Conservation (phyloP, 148 eudicot species). For the Arctostaphylos glauca region DNA sequence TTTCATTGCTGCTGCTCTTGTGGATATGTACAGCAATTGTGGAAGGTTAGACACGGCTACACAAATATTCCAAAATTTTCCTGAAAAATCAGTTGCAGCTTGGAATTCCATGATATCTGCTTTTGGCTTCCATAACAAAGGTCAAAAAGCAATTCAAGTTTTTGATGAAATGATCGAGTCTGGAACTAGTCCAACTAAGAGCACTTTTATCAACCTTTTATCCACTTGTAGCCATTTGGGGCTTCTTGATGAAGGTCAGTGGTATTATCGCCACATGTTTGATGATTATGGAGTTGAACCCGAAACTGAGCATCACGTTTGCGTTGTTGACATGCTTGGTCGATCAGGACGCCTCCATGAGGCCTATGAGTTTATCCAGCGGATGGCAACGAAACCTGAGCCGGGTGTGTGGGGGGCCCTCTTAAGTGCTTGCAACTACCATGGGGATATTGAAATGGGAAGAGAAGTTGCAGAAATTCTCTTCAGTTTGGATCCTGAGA, state of each 20-base stretch:
- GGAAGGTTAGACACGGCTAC: slow-evolving; percentile 36
- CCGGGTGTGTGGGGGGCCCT: slow-evolving; percentile 51
- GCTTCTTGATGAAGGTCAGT: slow-evolving; percentile 33
- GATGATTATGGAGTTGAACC: slow-evolving; percentile 31
- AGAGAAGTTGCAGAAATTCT: slow-evolving; percentile 40
- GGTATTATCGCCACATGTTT: slow-evolving; percentile 33
- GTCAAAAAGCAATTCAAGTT: slow-evolving; percentile 29
- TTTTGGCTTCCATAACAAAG: slow-evolving; percentile 39
- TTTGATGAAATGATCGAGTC: slow-evolving; percentile 35
- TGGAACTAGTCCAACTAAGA: slow-evolving; percentile 36
- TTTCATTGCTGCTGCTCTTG: slow-evolving; percentile 41
- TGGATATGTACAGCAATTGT: slow-evolving; percentile 47
- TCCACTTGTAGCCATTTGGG: slow-evolving; percentile 45
- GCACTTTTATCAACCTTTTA: slow-evolving; percentile 42
- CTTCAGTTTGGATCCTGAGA: slow-evolving; percentile 38
- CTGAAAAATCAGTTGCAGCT: slow-evolving; percentile 32
- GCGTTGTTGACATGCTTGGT: slow-evolving; percentile 46
- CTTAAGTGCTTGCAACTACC: slow-evolving; percentile 43
- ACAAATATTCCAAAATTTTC: slow-evolving; percentile 25
- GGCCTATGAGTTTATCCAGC: slow-evolving; percentile 40
- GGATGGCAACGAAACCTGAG: slow-evolving; percentile 19
- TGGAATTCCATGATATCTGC: slow-evolving; percentile 57
- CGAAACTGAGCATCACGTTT: slow-evolving; percentile 38
- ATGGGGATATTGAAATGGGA: slow-evolving; percentile 49
- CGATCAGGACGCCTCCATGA: slow-evolving; percentile 34